Evolutionary conservation across 345 rosid species (phyloP), one percentile per base, ranked within the genome.

Genomic region (Melaleuca alternifolia): DNA sequence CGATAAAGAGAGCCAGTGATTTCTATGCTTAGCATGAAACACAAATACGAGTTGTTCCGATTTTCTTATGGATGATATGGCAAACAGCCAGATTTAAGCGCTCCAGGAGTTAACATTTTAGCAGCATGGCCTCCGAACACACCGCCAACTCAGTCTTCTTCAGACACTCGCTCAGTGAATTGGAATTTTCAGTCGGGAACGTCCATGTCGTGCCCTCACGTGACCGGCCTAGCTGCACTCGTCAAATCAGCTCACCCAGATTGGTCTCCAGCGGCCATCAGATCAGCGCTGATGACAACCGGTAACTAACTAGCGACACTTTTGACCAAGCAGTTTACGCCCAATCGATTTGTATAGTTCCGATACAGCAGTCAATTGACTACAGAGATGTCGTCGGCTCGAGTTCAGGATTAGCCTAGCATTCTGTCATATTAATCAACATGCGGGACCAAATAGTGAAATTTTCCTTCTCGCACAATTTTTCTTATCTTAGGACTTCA

Each of bases 181-280:
- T 96, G 96, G 97, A 94, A 92, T 87, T 89, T 96, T 44, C 94
- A 84, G 82, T 92, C 96, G 2, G 97, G 97, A 86, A 95, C 95
- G 33, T 95, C 96, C 14, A 94, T 95, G 97, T 90, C 98, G 5
- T 91, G 96, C 86, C 97, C 98, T 84, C 96, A 95, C 53, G 96
- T 95, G 5, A 87, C 96, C 14, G 96, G 96, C 53, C 89, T 91
- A 1, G 93, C 88, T 14, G 96, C 96, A 4, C 94, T 94, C 26
- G 83, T 96, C 88, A 92, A 90, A 89, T 93, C 98, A 9, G 92
- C 88, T 28, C 94, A 95, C 85, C 95, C 94, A 44, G 61, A 87
- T 41, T 94, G 97, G 97, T 95, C 96, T 54, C 96, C 97, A 3
- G 92, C 96, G 3, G 94, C 94, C 88, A 91, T 95, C 86, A 90